These are phyloP conservation scores for Myriosclerotinia duriaeana DNA, from an alignment of 2,329 filamentous ascomycete species.

Conservation along the genomic window DNA sequence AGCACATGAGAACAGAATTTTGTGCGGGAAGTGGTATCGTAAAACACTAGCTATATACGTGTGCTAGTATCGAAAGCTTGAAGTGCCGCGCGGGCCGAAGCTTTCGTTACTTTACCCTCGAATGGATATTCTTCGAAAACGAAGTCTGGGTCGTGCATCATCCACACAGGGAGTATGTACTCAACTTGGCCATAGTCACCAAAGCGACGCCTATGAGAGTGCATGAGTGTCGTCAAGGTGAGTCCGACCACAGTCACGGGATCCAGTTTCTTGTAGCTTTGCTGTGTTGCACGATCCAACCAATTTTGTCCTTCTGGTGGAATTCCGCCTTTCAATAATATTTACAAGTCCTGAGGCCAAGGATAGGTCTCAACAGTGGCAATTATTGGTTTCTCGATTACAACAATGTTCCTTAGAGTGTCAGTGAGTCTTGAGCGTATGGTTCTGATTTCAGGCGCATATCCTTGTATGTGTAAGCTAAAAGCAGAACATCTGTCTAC, in stretches of 20 bases:
- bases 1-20: background rate
- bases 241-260: background rate
- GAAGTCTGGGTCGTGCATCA: background rate
- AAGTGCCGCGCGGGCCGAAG: too few species aligned
- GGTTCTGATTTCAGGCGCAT: background rate
- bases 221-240: background rate
- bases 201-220: background rate
- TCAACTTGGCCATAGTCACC: too few species aligned
- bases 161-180: too few species aligned
- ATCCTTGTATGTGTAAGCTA: background rate
- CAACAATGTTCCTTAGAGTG: background rate
- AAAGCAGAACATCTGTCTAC: background rate
- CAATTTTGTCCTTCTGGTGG: background rate
- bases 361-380: background rate
- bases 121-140: conserved; percentile 1
- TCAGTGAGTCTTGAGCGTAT: background rate
- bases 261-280: background rate
- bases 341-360: background rate
- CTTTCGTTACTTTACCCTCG: background rate
- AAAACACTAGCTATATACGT: too few species aligned
- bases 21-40: background rate
- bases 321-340: background rate
- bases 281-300: conserved; percentile 1
- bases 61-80: too few species aligned
- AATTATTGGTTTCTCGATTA: background rate